Base-by-base conservation (phyloP, 2,329 filamentous ascomycete genomes). In the Fusarium brevicatenulatum region DNA sequence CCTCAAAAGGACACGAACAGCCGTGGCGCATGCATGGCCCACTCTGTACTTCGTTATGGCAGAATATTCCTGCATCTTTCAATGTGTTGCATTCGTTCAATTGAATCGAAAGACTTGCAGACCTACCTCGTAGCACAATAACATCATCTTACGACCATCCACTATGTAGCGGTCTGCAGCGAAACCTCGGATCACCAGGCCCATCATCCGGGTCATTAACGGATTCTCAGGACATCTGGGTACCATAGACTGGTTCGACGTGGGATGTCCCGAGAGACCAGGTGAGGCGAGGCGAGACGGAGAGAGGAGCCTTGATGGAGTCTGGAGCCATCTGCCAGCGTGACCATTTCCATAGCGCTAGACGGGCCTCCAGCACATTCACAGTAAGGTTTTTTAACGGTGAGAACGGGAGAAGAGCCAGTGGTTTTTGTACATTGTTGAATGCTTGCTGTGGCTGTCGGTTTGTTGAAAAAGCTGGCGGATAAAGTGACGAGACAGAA, bases 311-410 rank as follows among this genome's bases (percentile, higher is more conserved):
- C 54, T 46, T 18, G 50, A 70, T 66, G 59, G 62, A 73, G 66
- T 64, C 71, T 65, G 62, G 71, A 74, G 58, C 63, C 67, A 67
- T 67, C 36, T 56, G 70, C 65, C 69, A 73, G 53, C 67, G 60
- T 70, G 67, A 70, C 72, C 75, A 46, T 52, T 46, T 60, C 64
- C 57, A 61, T 46, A 76, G 54, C 66, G 71, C 74, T 74, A 74
- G 71, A 54, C 59, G 54, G 60, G 52, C 46, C 43, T 47, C 57
- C 53, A 55, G 55, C 56, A 68, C 74, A 71, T 66, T 66, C 64
- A 56, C 55, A 34, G 57, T 42, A 70, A 43, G 60, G 59, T 36
- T 62, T 60, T 58, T 59, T 46, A 21, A 59, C 55, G 52, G 57
- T 49, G 66, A 67, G 70, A 54, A 66, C 23, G 34, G 60, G 44